Evolutionary conservation across 1,139 yeast genomes (phyloP).

Genomic region (Blastobotrys persicus): DNA sequence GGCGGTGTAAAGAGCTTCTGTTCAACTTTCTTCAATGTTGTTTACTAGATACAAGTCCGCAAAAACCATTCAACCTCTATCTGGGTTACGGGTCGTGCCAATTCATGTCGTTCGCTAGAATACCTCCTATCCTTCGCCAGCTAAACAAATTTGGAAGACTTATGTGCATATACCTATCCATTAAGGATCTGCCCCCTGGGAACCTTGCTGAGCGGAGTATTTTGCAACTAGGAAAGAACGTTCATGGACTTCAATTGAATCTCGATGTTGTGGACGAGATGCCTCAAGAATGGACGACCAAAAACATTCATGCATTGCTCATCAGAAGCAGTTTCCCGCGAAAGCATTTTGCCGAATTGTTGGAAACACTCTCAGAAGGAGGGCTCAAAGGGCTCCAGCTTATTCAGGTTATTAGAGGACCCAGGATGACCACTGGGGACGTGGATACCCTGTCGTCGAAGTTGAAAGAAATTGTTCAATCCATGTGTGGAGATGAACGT

Average conservation of each 20-base stretch:
- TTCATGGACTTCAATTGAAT: background rate
- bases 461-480: background rate
- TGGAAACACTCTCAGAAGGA: background rate
- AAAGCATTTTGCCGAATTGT: background rate
- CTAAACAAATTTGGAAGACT: background rate
- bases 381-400: background rate
- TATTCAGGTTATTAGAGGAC: background rate
- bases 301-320: background rate
- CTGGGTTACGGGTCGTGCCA: background rate
- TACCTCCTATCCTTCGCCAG: background rate
- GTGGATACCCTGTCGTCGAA: background rate
- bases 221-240: background rate
- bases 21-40: background rate
- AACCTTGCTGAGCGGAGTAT: background rate
- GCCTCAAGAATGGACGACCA: background rate
- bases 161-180: background rate
- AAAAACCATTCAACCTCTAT: background rate
- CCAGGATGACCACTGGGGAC: background rate
- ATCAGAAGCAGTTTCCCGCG: background rate
- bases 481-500: background rate
- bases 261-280: background rate
- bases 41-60: background rate
- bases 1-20: background rate
- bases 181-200: background rate
- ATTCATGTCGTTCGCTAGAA: background rate